Conservation (phyloP, 1,284 basidiomycete genomes). For the Naganishia cerealis region DNA sequence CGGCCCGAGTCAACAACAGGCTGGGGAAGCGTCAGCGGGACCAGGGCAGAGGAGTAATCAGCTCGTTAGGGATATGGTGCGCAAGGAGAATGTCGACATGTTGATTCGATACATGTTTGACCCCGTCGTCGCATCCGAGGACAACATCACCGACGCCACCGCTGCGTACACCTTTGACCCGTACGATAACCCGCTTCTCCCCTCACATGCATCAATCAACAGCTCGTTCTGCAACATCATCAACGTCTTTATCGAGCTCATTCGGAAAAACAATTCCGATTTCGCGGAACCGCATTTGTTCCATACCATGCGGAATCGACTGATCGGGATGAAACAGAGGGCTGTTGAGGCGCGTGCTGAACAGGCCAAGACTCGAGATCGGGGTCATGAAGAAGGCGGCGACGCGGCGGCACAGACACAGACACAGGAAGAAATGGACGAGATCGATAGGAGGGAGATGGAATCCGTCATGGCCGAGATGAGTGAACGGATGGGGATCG, state of each 20-base stretch:
- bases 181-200: slow-evolving; percentile 55
- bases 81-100: slow-evolving; percentile 68
- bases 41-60: slow-evolving; percentile 61
- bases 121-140: slow-evolving; percentile 59
- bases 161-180: slow-evolving; percentile 35
- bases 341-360: slow-evolving; percentile 28
- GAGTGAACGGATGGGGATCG: slow-evolving; percentile 86
- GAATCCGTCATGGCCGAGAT: slow-evolving; percentile 82
- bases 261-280: slow-evolving; percentile 97
- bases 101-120: slow-evolving; percentile 79
- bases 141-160: slow-evolving; percentile 21
- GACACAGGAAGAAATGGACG: slow-evolving; percentile 54
- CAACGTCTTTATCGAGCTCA: slow-evolving; percentile 89
- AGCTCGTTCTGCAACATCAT: slow-evolving; percentile 87
- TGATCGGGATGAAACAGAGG: slow-evolving; percentile 66
- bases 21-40: background rate
- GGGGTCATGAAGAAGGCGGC: slow-evolving; percentile 53
- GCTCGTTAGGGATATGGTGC: slow-evolving; percentile 86
- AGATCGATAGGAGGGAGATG: slow-evolving; percentile 66
- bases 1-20: background rate
- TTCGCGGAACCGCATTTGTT: slow-evolving; percentile 99
- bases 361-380: slow-evolving; percentile 35
- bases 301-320: slow-evolving; percentile 84
- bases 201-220: slow-evolving; percentile 71
- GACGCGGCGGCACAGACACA: slow-evolving; percentile 34